Base-by-base conservation (phyloP, 2,329 filamentous ascomycete species). In the Neurospora crassa region DNA sequence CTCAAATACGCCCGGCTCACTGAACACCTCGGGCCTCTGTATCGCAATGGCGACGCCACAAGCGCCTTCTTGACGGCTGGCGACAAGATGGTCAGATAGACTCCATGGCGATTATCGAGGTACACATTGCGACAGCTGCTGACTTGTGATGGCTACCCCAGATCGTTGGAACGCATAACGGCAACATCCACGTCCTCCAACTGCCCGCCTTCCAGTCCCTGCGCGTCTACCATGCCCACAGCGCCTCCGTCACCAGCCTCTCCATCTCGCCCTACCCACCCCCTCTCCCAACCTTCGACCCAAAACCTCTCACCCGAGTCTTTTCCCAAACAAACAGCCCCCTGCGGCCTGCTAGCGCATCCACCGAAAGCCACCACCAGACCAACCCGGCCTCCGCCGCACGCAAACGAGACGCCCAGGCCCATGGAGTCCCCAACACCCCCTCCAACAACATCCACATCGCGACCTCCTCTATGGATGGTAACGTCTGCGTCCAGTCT, bases 21-120 rank as follows among this genome's bases (percentile, higher is more conserved):
- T 8, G 91, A 90, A 73, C 90, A 91, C 77, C 83, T 99, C 73
- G 89, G 87, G 37, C 84, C 91, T 63, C 88, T 97, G 42, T 99
- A 99, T 83, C 90, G 94, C 72, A 97, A 97, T 83, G 94, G 93
- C 76, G 96, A 99, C 86, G 93, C 94, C 76, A 97, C 95, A 37
- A 97, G 94, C 81, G 85, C 92, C 10, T 97, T 97, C 79, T 83
- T 96, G 68, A 93, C 97, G 68, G 92, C 92, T 53, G 95, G 95
- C 69, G 95, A 99, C 84, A 98, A 98, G 84, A 97, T 98, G 95
- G 93, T 95, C 85, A 77, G 84, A 71, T 71, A 67, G 69, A 18
- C 2, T 68, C 24, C 6, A 8, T 16, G 10, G 29, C 8, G 20
- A 10, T 43, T 42, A 73, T 41, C 37, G 45, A 45, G 0, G 16